phyloP scores from a whole-genome alignment of 257 asterid species.

The Solanum microdontum region DNA sequence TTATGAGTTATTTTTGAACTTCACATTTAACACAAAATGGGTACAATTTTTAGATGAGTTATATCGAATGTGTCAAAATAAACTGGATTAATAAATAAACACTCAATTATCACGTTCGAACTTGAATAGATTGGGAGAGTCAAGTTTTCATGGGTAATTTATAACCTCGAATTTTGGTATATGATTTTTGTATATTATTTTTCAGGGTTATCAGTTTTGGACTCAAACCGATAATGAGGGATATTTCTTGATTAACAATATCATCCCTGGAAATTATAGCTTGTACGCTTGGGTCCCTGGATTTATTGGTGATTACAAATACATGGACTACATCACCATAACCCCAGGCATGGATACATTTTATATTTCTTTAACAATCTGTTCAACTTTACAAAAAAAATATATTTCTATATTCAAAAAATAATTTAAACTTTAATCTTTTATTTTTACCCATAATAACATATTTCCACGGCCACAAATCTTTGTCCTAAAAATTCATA shows the following conservation, averaged over 20 bases:
- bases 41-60: not conserved
- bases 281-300: slow-evolving; percentile 10
- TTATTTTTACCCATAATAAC: not conserved
- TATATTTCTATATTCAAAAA: not conserved
- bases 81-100: not conserved
- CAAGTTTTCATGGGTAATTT: not conserved
- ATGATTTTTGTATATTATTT: not conserved
- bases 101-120: not conserved
- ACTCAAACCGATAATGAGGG: not conserved
- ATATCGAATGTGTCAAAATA: not conserved
- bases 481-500: not conserved
- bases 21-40: not conserved
- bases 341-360: not conserved
- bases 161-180: not conserved
- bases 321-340: not conserved
- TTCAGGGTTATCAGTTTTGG: slow-evolving; percentile 10
- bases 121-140: not conserved
- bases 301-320: slow-evolving; percentile 2
- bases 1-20: not conserved
- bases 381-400: not conserved
- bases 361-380: not conserved
- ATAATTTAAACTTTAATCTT: not conserved
- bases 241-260: not conserved
- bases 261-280: slow-evolving; percentile 3
- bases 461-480: not conserved